Base-by-base conservation (phyloP, 1,284 basidiomycete species). In the Inonotus hispidus region DNA sequence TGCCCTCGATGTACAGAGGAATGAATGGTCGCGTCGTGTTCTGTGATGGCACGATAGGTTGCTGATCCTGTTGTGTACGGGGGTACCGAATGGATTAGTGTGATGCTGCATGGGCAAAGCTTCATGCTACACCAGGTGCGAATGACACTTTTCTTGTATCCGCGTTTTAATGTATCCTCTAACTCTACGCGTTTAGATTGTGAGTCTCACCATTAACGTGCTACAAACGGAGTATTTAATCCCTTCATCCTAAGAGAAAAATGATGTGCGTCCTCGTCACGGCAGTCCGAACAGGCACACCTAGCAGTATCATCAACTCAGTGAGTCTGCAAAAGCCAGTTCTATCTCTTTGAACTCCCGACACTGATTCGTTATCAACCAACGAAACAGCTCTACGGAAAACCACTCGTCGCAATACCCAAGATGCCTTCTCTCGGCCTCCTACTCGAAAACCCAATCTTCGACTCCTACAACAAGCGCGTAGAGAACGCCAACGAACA, bases 71-170 rank as follows among this genome's bases (percentile, higher is more conserved):
- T 82, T 3, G 87, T 96, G 3, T 89, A 95, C 67, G 91, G 93
- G 19, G 88, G 88, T 35, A 95, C 92, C 1, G 96, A 99, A 71
- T 99, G 96, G 95, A 86, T 99, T 55, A 91, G 89, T 55, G 88
- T 99, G 37, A 81, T 92, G 66, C 89, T 98, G 70, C 94, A 98
- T 69, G 97, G 96, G 0, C 97, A 99, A 73, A 95, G 93, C 67
- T 99, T 99, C 73, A 99, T 99, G 97, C 76, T 99, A 61, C 96
- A 99, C 73, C 96, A 99, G 77, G 88, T 88, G 67, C 58, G 77
- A 58, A 35, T 27, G 23, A 3, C 19, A n/a, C 11, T 14, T 14
- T 43, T 43, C 19, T n/a, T 43, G 13, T 52, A 19, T 63, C 32
- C 56, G 47, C 16, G 72, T 61, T 67, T 67, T 52, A 1, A 49